Evolutionary conservation across 306 rosid species (phyloP), one percentile per base, ranked within the genome.

Genomic region (Trifolium fragiferum): DNA sequence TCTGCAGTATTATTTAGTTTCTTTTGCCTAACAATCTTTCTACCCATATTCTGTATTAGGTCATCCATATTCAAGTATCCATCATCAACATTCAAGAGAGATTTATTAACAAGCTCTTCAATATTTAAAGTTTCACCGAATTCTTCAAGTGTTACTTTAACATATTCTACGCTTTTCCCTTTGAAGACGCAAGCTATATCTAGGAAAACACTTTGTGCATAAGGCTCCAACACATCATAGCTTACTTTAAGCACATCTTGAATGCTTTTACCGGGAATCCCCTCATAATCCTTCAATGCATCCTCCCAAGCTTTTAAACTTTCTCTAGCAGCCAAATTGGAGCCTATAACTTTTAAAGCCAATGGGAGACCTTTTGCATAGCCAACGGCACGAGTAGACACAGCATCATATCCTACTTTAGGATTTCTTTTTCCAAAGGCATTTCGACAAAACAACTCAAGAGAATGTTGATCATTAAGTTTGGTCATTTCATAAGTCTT

Each of bases 111-210:
- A 33, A 75, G 65, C 23, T 15, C 20, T 3, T 23, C 12, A 43
- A 43, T 43, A 43, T 43, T 43, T 10, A 14, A 43, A 11, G 14
- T 4, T 43, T 15, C 15, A 50, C 3, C 1, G 14, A 20, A 63
- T 6, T 64, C 72, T 1, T 35, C 12, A 19, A 51, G 55, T 51
- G 51, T 51, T 13, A 6, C 27, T 38, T 37, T 2, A 51, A 75
- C 72, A 23, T 37, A 65, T 15, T 75, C 55, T 10, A 0, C 0
- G 37, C 0, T 65, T 27, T 75, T 43, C 14, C 79, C 79, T 37
- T 75, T 75, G 64, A 75, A 75, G 73, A 75, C 65, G 30, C 72
- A 75, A 20, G 78, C 78, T 13, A 63, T 47, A 51, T 63, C 78
- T 2, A 64, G 53, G 54, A 75, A 75, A 35, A 75, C 13, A 2